Base-by-base conservation (phyloP, 768 basidiomycete species). In the Hericium erinaceus region DNA sequence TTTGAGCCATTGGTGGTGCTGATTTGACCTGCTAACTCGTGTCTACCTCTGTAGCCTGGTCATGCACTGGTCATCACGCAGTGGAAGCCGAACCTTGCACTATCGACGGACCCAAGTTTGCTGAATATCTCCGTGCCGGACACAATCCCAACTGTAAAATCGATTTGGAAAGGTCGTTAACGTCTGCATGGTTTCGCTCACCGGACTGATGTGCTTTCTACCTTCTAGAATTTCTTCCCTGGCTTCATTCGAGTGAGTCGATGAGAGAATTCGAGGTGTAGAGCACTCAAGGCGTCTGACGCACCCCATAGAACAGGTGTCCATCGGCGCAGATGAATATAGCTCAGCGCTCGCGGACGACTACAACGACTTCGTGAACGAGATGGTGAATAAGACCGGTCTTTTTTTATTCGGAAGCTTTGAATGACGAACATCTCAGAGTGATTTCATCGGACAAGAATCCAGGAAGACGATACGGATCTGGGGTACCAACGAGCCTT, bases 311-410 rank as follows among this genome's bases (percentile, higher is more conserved):
- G 50, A 64, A 10, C 74, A 78, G 55, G 74, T 79, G 18, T 75
- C 75, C 8, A 77, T 79, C 39, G 77, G 77, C 12, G 75, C 75
- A 24, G 76, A 77, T 55, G 75, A 78, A 64, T 77, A 77, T 58
- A 57, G 61, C 10, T 40, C 69, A 8, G 61, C 67, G 6, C 63
- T 76, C 9, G 76, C 74, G 2, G 66, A 76, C 52, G 73, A 72
- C 50, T 78, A 77, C 58, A 71, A 74, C 49, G 62, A 69, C 8
- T 78, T 74, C 53, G 71, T 79, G 48, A 75, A 77, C 41, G 67
- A 66, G 51, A 75, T 78, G 75, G 67, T 73, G 16, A 16, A 52
- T 22, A 39, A 51, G 20, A 58, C 24, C 22, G 10, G 10, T 37
- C 33, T 46, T 20, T 46, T 20, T 26, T 9, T 15, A 5, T 46